Base-by-base conservation (phyloP, 2,329 filamentous ascomycete species). In the Ophiostoma ips region DNA sequence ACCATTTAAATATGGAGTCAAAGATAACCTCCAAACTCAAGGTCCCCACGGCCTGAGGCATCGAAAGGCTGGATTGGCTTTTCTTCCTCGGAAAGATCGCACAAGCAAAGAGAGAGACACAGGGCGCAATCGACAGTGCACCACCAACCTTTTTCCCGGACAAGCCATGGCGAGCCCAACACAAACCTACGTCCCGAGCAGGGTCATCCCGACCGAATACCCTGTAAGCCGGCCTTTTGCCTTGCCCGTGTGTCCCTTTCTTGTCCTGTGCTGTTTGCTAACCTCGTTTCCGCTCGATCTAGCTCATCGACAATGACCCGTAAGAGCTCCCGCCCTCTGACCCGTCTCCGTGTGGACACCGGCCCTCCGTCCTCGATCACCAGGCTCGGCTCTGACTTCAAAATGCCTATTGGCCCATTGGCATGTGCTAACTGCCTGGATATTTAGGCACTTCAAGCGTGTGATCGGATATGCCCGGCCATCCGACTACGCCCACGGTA, bases 221-320 rank as follows among this genome's bases (percentile, higher is more conserved):
- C 90, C 90, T 52, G 92, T 96, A 72, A 62, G 86, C 72, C 50
- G 84, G 72, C 8, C 72, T 18, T 43, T 15, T 8, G 8, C 24
- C 24, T 5, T 38, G 33, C 12, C 9, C 8, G 60, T 57, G 46
- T 13, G 31, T 5, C 11, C 10, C 54, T 35, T 46, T 37, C 28
- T n/a, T n/a, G n/a, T n/a, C 49, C 48, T 53, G 55, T 57, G 21
- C 44, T 9, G 56, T 30, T 44, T 36, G 50, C 53, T 55, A 46
- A 51, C 49, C 55, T 31, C 15, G 40, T n/a, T 28, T 7, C 8
- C 24, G 24, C 21, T 15, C 8, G 10, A 43, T 50, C 58, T 70
- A 98, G 92, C 84, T 96, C 71, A 96, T 98, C 69, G 92, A 98
- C 74, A 94, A 87, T 72, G 92, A 98, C 70, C 92, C 92, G 89